Evolutionary conservation across 257 asterid genomes (phyloP).

Genomic region (Solanum appendiculatum): DNA sequence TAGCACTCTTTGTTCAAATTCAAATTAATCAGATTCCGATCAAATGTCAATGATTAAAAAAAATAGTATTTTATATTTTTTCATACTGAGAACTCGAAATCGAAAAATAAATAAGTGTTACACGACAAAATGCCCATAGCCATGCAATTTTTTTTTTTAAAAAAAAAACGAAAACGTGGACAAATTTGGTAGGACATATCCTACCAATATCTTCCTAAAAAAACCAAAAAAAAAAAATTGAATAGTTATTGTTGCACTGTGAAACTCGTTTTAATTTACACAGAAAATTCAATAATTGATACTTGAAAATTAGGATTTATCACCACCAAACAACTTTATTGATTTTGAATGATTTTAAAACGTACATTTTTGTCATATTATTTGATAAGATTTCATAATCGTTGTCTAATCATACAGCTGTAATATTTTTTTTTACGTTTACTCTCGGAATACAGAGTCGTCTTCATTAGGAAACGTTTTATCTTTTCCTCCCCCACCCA

Average conservation of each 20-base stretch:
- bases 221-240: background rate
- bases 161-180: background rate
- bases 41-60: too few relatives aligned
- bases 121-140: background rate
- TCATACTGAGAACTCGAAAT: too few relatives aligned
- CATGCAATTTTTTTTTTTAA: too few relatives aligned
- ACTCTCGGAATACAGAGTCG: too few relatives aligned
- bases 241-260: background rate
- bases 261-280: background rate
- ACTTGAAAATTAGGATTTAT: background rate
- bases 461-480: too few relatives aligned
- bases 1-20: too few relatives aligned
- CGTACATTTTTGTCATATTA: background rate
- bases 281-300: background rate
- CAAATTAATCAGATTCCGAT: too few relatives aligned
- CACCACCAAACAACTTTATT: background rate
- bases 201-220: background rate
- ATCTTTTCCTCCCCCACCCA: too few relatives aligned
- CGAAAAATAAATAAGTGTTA: background rate
- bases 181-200: background rate
- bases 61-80: too few relatives aligned
- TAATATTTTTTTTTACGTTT: too few relatives aligned
- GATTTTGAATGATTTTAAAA: background rate
- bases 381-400: background rate
- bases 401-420: background rate